Base-by-base conservation (phyloP, 2,329 filamentous ascomycete genomes). In the Fusarium sulawesiense region DNA sequence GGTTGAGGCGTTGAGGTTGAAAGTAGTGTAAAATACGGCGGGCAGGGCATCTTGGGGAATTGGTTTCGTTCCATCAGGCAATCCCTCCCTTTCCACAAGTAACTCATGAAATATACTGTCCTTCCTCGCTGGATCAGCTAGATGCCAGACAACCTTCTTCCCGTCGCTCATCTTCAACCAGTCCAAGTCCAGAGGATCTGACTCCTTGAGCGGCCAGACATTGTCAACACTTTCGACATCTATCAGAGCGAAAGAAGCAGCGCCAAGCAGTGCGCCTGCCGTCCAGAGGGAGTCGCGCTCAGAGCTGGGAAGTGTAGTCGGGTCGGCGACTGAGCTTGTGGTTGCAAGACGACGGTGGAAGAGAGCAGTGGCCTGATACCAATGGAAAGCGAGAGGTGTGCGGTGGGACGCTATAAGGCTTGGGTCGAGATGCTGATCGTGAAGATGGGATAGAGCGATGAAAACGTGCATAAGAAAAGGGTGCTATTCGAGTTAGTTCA, bases 101-200 rank as follows among this genome's bases (percentile, higher is more conserved):
- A 83, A 71, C 0, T 65, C 41, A 47, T 78, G 68, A 69, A 88
- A 88, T 3, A 85, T 66, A 55, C 85, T 86, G 20, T 85, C 83
- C 0, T 79, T 70, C 12, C 85, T 79, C 6, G 80, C 62, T 0
- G 87, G 85, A 51, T 89, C 80, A 2, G 84, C 79, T 0, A 89
- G 74, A 3, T 81, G 73, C 83, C 84, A 89, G 2, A 90, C 79
- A 6, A 82, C 80, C 56, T 80, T 82, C 76, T 91, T 90, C 0
- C 86, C 86, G 14, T 86, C 82, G 60, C 81, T 83, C 75, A 91
- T 82, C 51, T 80, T 84, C 4, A 91, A 74, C 89, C 88, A 91
- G 70, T 86, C 81, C 3, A 91, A 78, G 65, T 89, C 86, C 1
- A 77, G 47, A 1, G 50, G 72, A 1, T 78, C 78, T 0, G 79